A percentile compares a stretch with the other conserved stretches of the same genome.
Evolutionary conservation across 2,329 filamentous ascomycete species (phyloP).

Genomic region (Aspergillus sp.): DNA sequence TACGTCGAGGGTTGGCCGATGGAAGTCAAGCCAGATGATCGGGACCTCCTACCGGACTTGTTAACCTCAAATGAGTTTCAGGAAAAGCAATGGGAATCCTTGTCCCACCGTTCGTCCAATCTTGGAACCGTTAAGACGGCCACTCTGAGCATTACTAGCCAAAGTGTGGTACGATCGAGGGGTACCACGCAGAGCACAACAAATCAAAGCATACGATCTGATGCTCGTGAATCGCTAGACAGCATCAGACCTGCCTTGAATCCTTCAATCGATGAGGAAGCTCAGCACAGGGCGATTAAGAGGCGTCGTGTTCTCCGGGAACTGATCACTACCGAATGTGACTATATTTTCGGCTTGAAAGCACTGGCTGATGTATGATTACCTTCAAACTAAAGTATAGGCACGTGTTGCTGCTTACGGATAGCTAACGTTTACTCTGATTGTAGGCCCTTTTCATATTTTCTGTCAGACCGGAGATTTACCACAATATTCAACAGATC

Average conservation of each 20-base stretch:
- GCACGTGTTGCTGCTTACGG: neutral
- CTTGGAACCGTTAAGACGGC: constrained; percentile 80
- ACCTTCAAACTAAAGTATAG: neutral
- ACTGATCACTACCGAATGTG: constrained; percentile 80
- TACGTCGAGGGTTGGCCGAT: constrained; percentile 42
- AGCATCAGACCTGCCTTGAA: constrained; percentile 50
- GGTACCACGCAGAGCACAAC: constrained; percentile 62
- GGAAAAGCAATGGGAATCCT: constrained; percentile 57
- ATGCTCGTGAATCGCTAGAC: constrained; percentile 65
- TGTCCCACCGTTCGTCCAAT: constrained; percentile 77
- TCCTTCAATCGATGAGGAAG: constrained; percentile 63
- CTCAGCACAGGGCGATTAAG: constrained; percentile 71
- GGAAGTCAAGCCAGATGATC: constrained; percentile 23
- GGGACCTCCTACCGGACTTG: constrained; percentile 15
- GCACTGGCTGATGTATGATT: constrained; percentile 76
- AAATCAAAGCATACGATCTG: constrained; percentile 56
- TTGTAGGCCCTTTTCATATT: constrained; percentile 72
- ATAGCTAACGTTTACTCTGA: constrained; percentile 32
- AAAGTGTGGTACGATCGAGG: constrained; percentile 66
- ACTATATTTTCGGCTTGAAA: constrained; percentile 83
- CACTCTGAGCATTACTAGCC: constrained; percentile 72
- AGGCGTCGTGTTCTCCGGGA: constrained; percentile 82
- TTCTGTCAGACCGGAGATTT: constrained; percentile 72
- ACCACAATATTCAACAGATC: constrained; percentile 76
- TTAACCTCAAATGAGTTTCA: constrained; percentile 24